Conservation (phyloP, 768 basidiomycete genomes). For the Lyophyllum decastes region DNA sequence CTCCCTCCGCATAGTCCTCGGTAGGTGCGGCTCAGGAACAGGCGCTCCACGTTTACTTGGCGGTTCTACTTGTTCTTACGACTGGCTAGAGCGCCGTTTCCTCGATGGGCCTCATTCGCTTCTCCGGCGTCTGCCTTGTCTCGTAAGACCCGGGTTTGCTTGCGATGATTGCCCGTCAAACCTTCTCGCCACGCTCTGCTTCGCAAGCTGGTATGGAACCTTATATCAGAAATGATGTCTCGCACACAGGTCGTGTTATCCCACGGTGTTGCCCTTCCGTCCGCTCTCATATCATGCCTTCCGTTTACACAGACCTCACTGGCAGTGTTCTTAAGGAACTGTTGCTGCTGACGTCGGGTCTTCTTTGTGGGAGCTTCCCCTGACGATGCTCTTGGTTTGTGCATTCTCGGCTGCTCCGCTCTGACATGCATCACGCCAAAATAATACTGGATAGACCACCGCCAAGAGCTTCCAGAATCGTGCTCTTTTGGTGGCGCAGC, state of each 20-base stretch:
- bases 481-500: no score
- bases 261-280: no score
- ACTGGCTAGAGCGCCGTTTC: background rate
- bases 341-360: no score
- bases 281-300: no score
- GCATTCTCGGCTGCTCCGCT: no score
- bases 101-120: background rate
- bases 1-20: background rate
- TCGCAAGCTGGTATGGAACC: background rate
- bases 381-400: no score
- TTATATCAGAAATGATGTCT: background rate
- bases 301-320: no score
- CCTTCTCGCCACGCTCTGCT: background rate
- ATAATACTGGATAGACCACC: no score
- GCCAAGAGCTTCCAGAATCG: no score
- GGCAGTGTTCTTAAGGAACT: no score
- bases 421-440: no score
- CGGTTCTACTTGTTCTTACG: background rate
- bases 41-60: background rate
- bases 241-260: background rate
- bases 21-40: background rate
- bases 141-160: background rate
- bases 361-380: no score
- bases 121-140: background rate
- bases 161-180: background rate